These are phyloP conservation scores for Penicillium turbatum DNA, from an alignment of 495 filamentous ascomycete species.

Conservation along the genomic window DNA sequence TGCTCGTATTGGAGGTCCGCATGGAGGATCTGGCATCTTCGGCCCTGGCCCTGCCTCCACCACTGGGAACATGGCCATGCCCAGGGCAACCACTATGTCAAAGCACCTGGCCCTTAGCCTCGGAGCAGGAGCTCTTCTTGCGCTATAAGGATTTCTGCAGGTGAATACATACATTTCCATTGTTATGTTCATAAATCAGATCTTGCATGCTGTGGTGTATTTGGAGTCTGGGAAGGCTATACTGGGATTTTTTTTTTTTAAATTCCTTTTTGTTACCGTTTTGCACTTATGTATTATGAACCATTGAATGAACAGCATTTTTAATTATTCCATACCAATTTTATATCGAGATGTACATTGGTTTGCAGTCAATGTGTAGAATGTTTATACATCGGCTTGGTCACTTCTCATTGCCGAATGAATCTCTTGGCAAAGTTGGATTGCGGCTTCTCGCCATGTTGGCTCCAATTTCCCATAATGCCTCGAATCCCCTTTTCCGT, in stretches of 20 bases:
- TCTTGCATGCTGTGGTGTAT: conserved; percentile 10
- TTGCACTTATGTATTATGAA: conserved; percentile 3
- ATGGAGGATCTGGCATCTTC: conserved; percentile 14
- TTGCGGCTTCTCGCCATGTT: not conserved
- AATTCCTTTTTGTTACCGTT: not conserved
- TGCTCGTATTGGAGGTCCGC: conserved; percentile 33
- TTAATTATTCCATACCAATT: too few relatives aligned
- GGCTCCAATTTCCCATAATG: conserved; percentile 47
- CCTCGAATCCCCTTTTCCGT: conserved; percentile 64
- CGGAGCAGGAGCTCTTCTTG: conserved; percentile 29
- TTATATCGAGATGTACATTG: too few relatives aligned
- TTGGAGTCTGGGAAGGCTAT: conserved; percentile 12
- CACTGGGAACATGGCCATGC: conserved; percentile 19
- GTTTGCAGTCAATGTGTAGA: too few relatives aligned
- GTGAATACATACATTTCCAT: not conserved
- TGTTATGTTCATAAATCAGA: not conserved
- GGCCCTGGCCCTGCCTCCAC: conserved; percentile 17
- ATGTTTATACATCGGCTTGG: not conserved
- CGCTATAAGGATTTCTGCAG: conserved; percentile 9
- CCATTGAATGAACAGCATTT: too few relatives aligned
- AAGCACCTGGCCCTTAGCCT: conserved; percentile 24
- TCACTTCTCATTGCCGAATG: not conserved
- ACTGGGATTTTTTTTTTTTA: conserved; percentile 3
- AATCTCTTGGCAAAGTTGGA: conserved; percentile 1
- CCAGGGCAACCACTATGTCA: conserved; percentile 20